Base-by-base conservation (phyloP, 1,284 basidiomycete species). In the Veloboletus limbatus region DNA sequence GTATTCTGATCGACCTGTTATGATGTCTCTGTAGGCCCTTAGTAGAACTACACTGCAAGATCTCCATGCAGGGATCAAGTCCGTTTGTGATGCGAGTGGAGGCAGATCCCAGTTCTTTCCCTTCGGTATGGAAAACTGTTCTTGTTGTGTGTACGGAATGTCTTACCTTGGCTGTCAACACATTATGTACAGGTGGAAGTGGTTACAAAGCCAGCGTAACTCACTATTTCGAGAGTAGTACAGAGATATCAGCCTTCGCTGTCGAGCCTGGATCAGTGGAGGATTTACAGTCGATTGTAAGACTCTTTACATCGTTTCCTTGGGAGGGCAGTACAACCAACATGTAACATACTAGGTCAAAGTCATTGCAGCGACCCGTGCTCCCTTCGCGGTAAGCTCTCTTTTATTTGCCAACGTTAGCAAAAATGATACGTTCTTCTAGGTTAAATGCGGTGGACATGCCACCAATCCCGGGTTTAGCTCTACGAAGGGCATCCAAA, bases 401-500 rank as follows among this genome's bases (percentile, higher is more conserved):
- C 20, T 14, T 24, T 27, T 13, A 2, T n/a, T 22, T 17, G 6
- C 40, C 30, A 6, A 27, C 1, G 17, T 20, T 6, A 8, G 7
- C n/a, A 16, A 8, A 11, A 14, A 24, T 25, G 11, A 30, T 27
- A 21, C 11, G 3, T 16, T 17, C n/a, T n/a, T 32, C 24, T 21
- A 48, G 42, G 22, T 48, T 8, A 48, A 45, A 27, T 28, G 32
- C 6, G 42, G 47, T 30, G 47, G 47, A 17, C 43, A 48, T 30
- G 10, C 42, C 32, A 30, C 42, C 13, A 48, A 48, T 16, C 45
- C 39, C 9, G 33, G 39, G 13, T 46, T 46, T 16, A 46, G 45
- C 27, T 46, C 45, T 13, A 27, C 26, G 13, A 52, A 60, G 0
- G 78, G 78, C 16, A 69, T 81, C 9, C 77, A 78, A 27, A 77